These are phyloP conservation scores for Talaromyces sp. DNA, from an alignment of 2,329 filamentous ascomycete species.

Conservation along the genomic window DNA sequence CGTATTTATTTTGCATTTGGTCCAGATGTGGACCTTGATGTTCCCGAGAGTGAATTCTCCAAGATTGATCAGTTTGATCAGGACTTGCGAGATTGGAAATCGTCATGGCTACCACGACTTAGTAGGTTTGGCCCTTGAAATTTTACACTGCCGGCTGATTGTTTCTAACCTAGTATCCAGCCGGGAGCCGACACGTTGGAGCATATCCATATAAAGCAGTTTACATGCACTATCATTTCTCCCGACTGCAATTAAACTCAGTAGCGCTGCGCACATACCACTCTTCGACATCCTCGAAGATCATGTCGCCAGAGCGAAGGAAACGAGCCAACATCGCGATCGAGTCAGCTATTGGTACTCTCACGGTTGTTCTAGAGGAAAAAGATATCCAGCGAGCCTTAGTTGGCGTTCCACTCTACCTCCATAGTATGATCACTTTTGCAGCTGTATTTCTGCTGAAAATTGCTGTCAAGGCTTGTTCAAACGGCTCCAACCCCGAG, in stretches of 20 bases:
- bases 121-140: slow-evolving; percentile 23
- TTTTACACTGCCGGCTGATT: background rate
- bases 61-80: slow-evolving; percentile 45
- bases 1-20: slow-evolving; percentile 49
- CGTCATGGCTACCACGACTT: slow-evolving; percentile 39
- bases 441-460: slow-evolving; percentile 51
- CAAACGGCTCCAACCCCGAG: slow-evolving; percentile 33
- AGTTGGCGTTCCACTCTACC: slow-evolving; percentile 49
- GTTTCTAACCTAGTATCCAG: slow-evolving; percentile 29
- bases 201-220: slow-evolving; percentile 56
- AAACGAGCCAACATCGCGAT: slow-evolving; percentile 50
- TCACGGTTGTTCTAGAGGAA: slow-evolving; percentile 47
- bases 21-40: slow-evolving; percentile 46
- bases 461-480: slow-evolving; percentile 45
- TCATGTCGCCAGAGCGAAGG: slow-evolving; percentile 49
- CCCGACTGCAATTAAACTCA: slow-evolving; percentile 54
- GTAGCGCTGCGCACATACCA: slow-evolving; percentile 53
- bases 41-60: slow-evolving; percentile 43
- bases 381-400: slow-evolving; percentile 47
- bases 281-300: slow-evolving; percentile 37
- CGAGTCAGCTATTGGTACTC: slow-evolving; percentile 45
- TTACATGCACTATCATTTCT: slow-evolving; percentile 55
- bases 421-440: slow-evolving; percentile 53
- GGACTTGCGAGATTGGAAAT: slow-evolving; percentile 44
- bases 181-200: slow-evolving; percentile 50